Percentiles rank a stretch among this genome's conserved stretches.
Evolutionary conservation across 495 filamentous ascomycete species (phyloP).

Genomic region (Parathielavia hyrcaniae): DNA sequence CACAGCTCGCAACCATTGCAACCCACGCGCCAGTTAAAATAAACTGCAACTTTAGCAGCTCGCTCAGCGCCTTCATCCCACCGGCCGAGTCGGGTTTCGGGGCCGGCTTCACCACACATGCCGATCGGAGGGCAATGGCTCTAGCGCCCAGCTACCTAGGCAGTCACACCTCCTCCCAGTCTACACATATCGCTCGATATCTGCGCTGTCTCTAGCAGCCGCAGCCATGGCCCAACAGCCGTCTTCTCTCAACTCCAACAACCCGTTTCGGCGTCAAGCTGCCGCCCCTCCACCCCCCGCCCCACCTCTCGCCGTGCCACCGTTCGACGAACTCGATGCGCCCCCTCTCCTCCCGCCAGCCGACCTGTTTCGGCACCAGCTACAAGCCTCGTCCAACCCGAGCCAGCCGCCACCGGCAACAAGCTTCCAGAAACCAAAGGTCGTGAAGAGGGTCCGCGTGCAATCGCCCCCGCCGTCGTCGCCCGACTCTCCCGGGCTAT

Average conservation of each 20-base stretch:
- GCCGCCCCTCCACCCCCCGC: constrained; percentile 17
- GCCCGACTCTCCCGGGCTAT: constrained; percentile 36
- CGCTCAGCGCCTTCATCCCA: not conserved
- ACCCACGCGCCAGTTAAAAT: not conserved
- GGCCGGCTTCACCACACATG: constrained; percentile 1
- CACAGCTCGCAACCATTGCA: not conserved
- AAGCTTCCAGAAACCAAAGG: constrained; percentile 43
- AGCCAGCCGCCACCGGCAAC: constrained; percentile 31
- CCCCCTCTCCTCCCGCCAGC: constrained; percentile 25
- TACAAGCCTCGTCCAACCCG: constrained; percentile 27
- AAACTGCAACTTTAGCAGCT: not conserved
- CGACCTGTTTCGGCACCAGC: constrained; percentile 29
- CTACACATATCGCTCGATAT: not conserved
- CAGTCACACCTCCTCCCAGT: not conserved
- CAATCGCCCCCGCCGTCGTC: constrained; percentile 51
- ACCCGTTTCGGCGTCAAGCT: constrained; percentile 43
- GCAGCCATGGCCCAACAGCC: constrained; percentile 29
- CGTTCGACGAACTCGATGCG: not conserved
- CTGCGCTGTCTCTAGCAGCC: not conserved
- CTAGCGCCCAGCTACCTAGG: constrained; percentile 10
- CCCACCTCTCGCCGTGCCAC: constrained; percentile 20
- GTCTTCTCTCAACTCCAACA: constrained; percentile 41
- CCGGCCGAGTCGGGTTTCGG: constrained; percentile 7
- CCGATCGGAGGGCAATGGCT: constrained; percentile 23
- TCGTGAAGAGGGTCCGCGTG: constrained; percentile 51